These are phyloP conservation scores for Annulohypoxylon truncatum DNA, from an alignment of 2,329 filamentous ascomycete genomes.

Conservation along the genomic window DNA sequence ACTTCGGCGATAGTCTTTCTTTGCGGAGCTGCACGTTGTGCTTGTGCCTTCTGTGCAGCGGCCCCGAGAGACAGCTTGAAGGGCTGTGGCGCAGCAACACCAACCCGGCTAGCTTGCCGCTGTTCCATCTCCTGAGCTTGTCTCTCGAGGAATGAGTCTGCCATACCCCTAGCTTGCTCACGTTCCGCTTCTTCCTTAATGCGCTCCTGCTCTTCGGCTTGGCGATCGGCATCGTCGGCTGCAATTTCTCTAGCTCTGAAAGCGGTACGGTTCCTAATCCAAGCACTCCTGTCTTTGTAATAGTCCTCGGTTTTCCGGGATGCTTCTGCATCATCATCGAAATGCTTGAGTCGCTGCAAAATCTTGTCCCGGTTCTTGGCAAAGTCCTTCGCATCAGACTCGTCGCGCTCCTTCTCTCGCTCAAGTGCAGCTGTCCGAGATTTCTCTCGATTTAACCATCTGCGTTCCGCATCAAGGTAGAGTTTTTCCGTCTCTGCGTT, in stretches of 20 bases:
- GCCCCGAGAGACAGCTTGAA: slow-evolving; percentile 95
- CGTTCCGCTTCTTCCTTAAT: slow-evolving; percentile 76
- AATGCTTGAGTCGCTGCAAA: slow-evolving; percentile 78
- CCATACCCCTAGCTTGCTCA: slow-evolving; percentile 84
- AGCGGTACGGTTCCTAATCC: slow-evolving; percentile 82
- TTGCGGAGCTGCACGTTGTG: slow-evolving; percentile 65
- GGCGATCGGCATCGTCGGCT: slow-evolving; percentile 84
- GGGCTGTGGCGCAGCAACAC: slow-evolving; percentile 71
- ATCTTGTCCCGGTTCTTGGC: slow-evolving; percentile 74
- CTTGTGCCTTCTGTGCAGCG: slow-evolving; percentile 78
- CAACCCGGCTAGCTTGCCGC: slow-evolving; percentile 52
- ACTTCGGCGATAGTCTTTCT: slow-evolving; percentile 91
- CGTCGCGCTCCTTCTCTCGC: slow-evolving; percentile 83
- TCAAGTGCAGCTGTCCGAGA: slow-evolving; percentile 86
- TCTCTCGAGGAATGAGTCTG: slow-evolving; percentile 88
- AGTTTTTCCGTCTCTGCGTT: slow-evolving; percentile 81
- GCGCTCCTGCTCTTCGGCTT: slow-evolving; percentile 79
- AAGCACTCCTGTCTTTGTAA: slow-evolving; percentile 86
- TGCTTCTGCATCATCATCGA: slow-evolving; percentile 89
- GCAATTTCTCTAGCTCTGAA: slow-evolving; percentile 80
- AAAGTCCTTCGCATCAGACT: slow-evolving; percentile 75
- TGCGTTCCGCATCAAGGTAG: slow-evolving; percentile 86
- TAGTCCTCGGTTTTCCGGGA: slow-evolving; percentile 80
- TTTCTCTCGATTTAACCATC: slow-evolving; percentile 91
- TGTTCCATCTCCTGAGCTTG: slow-evolving; percentile 81